Percentiles rank a stretch among this genome's conserved stretches.
Evolutionary conservation across 768 basidiomycete species (phyloP).

Genomic region (Lactarius akahatsu): DNA sequence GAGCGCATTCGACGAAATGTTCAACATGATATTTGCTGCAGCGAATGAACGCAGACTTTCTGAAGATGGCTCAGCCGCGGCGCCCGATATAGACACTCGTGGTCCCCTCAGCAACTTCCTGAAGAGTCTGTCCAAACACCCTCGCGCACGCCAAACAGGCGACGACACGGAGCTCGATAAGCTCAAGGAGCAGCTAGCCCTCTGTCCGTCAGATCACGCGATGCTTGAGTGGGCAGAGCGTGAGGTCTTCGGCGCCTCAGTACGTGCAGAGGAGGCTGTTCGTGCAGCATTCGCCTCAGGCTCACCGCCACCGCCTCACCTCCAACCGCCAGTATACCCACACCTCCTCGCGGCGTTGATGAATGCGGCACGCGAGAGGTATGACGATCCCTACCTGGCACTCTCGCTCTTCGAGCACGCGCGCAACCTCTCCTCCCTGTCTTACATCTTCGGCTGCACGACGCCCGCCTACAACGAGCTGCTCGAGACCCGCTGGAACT

Average conservation of each 20-base stretch:
- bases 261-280: constrained; percentile 49
- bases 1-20: constrained; percentile 68
- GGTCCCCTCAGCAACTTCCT: constrained; percentile 41
- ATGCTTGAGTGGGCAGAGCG: constrained; percentile 71
- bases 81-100: constrained; percentile 24
- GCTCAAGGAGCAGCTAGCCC: constrained; percentile 71
- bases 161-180: constrained; percentile 53
- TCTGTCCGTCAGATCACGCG: constrained; percentile 64
- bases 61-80: constrained; percentile 10
- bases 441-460: constrained; percentile 88
- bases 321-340: constrained; percentile 67
- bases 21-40: constrained; percentile 62
- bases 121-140: constrained; percentile 54
- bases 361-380: constrained; percentile 73
- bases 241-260: constrained; percentile 65
- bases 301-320: constrained; percentile 29
- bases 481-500: constrained; percentile 79
- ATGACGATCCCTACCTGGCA: constrained; percentile 75
- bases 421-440: constrained; percentile 66
- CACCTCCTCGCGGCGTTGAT: constrained; percentile 76
- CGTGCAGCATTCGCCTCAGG: constrained; percentile 39
- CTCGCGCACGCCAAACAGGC: constrained; percentile 28
- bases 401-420: constrained; percentile 83
- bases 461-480: constrained; percentile 87
- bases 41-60: constrained; percentile 39